Conservation (phyloP, 345 rosid genomes). For the Kandelia obovata region DNA sequence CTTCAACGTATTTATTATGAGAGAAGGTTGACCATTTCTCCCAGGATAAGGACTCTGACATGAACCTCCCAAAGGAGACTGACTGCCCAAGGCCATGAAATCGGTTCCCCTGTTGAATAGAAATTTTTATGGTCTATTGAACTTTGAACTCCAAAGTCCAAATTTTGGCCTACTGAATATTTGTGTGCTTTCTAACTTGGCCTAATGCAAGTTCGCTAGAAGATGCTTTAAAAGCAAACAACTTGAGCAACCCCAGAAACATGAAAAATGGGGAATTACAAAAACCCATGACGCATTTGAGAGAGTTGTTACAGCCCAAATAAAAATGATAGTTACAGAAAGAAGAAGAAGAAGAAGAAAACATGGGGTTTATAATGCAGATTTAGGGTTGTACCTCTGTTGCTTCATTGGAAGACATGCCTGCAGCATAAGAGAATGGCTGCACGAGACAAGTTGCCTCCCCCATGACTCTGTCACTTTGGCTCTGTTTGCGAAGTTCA, state of each 20-base stretch:
- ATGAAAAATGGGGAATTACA: not conserved
- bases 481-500: not conserved
- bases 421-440: conserved; percentile 33
- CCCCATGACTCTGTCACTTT: conserved; percentile 16
- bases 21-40: conserved; percentile 47
- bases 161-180: too few relatives aligned
- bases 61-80: conserved; percentile 44
- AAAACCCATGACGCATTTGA: not conserved
- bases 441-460: conserved; percentile 31
- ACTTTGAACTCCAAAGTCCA: not conserved
- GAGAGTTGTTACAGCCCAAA: not conserved
- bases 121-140: not conserved
- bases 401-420: conserved; percentile 24
- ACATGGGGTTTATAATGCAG: not conserved
- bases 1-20: conserved; percentile 40
- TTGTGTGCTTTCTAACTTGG: too few relatives aligned
- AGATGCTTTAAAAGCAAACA: too few relatives aligned
- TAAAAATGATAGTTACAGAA: not conserved
- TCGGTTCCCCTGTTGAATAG: conserved; percentile 26
- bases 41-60: conserved; percentile 40
- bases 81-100: conserved; percentile 35
- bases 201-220: too few relatives aligned
- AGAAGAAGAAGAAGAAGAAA: not conserved
- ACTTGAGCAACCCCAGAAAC: not conserved
- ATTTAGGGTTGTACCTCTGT: conserved; percentile 19